These are phyloP conservation scores for Salix exigua DNA, from an alignment of 345 rosid species.

Conservation along the genomic window DNA sequence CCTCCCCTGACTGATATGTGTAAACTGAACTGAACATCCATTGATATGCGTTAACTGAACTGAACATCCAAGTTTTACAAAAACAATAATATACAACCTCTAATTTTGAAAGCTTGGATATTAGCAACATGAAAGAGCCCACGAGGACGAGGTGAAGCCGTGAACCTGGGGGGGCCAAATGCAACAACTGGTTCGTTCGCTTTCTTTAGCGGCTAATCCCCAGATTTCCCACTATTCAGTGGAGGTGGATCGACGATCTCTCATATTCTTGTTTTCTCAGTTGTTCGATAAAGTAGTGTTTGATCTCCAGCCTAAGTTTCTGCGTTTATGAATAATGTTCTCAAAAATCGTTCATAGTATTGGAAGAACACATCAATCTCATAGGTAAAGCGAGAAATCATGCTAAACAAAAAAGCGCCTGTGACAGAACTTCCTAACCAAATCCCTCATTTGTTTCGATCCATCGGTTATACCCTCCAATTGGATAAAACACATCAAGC, in stretches of 20 bases:
- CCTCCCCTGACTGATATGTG: too few relatives aligned
- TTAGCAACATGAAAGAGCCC: conserved; percentile 25
- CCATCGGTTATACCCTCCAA: conserved; percentile 70
- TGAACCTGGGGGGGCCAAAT: conserved; percentile 87
- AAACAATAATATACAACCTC: too few relatives aligned
- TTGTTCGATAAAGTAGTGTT: conserved; percentile 68
- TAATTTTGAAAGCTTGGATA: too few relatives aligned
- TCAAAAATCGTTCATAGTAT: not conserved
- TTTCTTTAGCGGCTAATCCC: conserved; percentile 35
- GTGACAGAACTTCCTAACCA: conserved; percentile 50
- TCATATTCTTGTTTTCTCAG: conserved; percentile 50
- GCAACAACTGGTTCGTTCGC: conserved; percentile 71
- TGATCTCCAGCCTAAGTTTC: conserved; percentile 82
- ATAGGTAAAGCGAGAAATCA: not conserved
- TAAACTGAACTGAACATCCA: too few relatives aligned
- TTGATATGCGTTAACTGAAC: too few relatives aligned
- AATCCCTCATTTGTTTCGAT: conserved; percentile 70
- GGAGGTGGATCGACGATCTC: conserved; percentile 65
- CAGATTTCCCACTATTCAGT: conserved; percentile 19
- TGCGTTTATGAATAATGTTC: conserved; percentile 71
- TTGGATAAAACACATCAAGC: conserved; percentile 73
- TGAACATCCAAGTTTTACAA: too few relatives aligned
- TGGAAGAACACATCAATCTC: not conserved
- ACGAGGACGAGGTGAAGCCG: conserved; percentile 70
- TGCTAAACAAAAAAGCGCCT: too few relatives aligned